Percentiles rank a stretch among this genome's conserved stretches.
Evolutionary conservation across 495 filamentous ascomycete species (phyloP).

Genomic region (Xylaria nigripes): DNA sequence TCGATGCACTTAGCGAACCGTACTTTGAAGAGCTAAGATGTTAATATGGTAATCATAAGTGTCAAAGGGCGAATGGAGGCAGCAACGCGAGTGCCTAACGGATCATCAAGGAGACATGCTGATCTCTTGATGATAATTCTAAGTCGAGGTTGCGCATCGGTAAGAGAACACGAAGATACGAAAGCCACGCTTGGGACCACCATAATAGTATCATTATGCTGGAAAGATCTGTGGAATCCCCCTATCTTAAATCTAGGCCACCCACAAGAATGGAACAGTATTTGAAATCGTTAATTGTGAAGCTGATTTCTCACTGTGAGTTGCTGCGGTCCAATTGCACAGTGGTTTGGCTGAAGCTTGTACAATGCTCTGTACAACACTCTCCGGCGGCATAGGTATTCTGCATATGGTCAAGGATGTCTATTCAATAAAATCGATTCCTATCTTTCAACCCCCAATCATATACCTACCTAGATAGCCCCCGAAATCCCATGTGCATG

Average conservation of each 20-base stretch:
- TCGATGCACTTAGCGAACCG: too few species aligned
- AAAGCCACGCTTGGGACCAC: slow-evolving; percentile 46
- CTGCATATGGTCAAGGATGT: slow-evolving; percentile 17
- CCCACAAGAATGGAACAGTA: slow-evolving; percentile 60
- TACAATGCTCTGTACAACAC: too few species aligned
- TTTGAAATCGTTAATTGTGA: slow-evolving; percentile 70
- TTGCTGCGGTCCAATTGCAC: slow-evolving; percentile 28
- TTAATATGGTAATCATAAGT: slow-evolving; percentile 54
- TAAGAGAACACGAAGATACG: slow-evolving; percentile 50
- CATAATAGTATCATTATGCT: slow-evolving; percentile 55
- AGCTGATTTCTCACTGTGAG: slow-evolving; percentile 66
- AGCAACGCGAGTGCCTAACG: slow-evolving; percentile 38
- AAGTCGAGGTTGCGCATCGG: slow-evolving; percentile 71
- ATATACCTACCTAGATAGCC: slow-evolving; percentile 47
- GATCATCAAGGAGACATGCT: slow-evolving; percentile 52
- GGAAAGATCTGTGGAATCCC: slow-evolving; percentile 73
- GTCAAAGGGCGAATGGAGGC: slow-evolving; percentile 53
- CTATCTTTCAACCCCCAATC: too few species aligned
- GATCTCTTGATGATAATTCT: slow-evolving; percentile 60
- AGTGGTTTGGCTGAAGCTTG: slow-evolving; percentile 70
- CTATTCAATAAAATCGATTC: slow-evolving; percentile 54
- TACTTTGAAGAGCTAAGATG: slow-evolving; percentile 62
- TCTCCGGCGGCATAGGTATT: too few species aligned
- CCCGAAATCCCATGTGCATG: slow-evolving; percentile 56
- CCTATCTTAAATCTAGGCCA: slow-evolving; percentile 66